phyloP scores from a whole-genome alignment of 192 early-diverging fungal species.

The Pilobolus umbonatus region DNA sequence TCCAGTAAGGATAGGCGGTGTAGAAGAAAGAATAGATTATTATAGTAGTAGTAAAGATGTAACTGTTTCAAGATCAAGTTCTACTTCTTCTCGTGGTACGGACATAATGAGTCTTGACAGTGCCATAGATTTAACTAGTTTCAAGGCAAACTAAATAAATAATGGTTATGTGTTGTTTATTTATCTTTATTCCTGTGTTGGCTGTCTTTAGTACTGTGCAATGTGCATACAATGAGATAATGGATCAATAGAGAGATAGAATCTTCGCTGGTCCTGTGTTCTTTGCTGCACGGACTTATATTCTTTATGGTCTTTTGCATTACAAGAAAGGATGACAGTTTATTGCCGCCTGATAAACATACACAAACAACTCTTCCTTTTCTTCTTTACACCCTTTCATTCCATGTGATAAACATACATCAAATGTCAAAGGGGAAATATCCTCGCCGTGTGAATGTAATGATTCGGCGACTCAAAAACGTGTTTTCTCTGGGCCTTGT shows the following conservation, averaged over 20 bases:
- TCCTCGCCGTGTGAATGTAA: too few species aligned
- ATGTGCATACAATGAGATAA: background rate
- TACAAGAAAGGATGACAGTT: background rate
- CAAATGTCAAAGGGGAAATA: too few species aligned
- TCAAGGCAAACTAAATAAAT: too few species aligned
- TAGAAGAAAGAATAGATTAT: background rate
- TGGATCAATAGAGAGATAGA: background rate
- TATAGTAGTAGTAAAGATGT: background rate
- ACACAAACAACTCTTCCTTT: background rate
- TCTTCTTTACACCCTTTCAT: background rate
- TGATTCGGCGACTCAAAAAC: too few species aligned
- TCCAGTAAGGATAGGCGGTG: constrained; percentile 1
- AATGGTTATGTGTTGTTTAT: too few species aligned
- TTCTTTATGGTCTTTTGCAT: background rate
- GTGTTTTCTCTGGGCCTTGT: too few species aligned
- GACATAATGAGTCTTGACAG: constrained; percentile 1
- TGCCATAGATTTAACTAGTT: constrained; percentile 1
- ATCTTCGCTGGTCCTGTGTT: background rate
- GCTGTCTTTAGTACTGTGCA: background rate
- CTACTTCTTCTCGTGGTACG: background rate
- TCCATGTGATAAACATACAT: too few species aligned
- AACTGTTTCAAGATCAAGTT: constrained; percentile 1
- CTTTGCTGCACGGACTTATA: background rate
- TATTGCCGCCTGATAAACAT: background rate
- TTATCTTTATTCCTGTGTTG: too few species aligned